Base-by-base conservation (phyloP, 2,329 filamentous ascomycete species). In the Stagonosporopsis tanaceti region DNA sequence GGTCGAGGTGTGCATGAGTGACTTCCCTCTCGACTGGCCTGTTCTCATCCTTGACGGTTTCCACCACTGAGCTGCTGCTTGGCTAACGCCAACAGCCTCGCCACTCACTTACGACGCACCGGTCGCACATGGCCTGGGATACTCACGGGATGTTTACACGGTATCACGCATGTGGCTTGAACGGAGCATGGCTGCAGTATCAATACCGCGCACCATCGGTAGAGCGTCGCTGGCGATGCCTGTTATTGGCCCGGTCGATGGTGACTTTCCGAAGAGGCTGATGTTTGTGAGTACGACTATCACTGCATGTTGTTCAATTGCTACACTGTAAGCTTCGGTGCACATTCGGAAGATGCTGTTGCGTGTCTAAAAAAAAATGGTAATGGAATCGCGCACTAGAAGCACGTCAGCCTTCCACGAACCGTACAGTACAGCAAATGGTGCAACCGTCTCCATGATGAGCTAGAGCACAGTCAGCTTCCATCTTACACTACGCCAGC, bases 1-100 rank as follows among this genome's bases (percentile, higher is more conserved):
- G 45, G 51, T 53, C 53, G 47, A 67, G 57, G 30, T 47, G 38
- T 63, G 57, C 60, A 62, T 59, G 64, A 63, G 57, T 62, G 58
- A 66, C 22, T 25, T 17, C 4, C 8, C 30, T 40, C 9, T 35
- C 34, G 34, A 40, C 4, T n/a, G 20, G 39, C 20, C 30, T 40
- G 22, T 14, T 24, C 14, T 14, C 12, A 11, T 27, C 20, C 24
- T 15, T 25, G 40, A 40, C 25, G 5, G 9, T 25, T 38, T 42
- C 42, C 47, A 52, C 54, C 30, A 52, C 27, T 57, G 17, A 44
- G 32, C 17, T 8, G 17, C n/a, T 17, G 27, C 14, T 8, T 24
- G 12, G 15, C 6, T 15, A 28, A 40, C 20, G 41, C 47, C 41
- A 39, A 46, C 53, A 57, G 45, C 20, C 25, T 45, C 14, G 28